Evolutionary conservation across 345 rosid species (phyloP), one percentile per base, ranked within the genome.

Genomic region (Brassica incana): DNA sequence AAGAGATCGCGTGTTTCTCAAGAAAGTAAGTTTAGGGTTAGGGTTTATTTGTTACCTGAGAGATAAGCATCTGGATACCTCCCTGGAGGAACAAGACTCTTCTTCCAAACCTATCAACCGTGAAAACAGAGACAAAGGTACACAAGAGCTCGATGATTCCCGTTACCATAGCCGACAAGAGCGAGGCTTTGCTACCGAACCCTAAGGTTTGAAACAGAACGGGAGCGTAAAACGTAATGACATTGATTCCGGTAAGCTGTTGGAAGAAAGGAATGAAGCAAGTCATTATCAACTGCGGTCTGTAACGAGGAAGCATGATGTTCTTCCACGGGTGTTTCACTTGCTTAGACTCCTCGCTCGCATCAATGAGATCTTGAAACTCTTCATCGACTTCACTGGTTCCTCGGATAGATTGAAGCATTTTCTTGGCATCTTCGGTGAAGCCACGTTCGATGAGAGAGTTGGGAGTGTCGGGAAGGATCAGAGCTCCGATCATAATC

Each of bases 381-480:
- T 92, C 94, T 9, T 84, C 85, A 0, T 90, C 89, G 1, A 89
- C 90, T 7, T 86, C 77, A 9, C 71, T 62, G 0, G 88, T 89
- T 65, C 93, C 92, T 0, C 91, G 89, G 18, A 90, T 82, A 63
- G 85, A 86, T 54, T 72, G 71, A 70, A 92, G 78, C 95, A 90
- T 87, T 27, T 38, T 11, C 67, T 68, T 92, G 0, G 97, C 97
- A 30, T 87, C 77, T 27, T 90, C 97, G 0, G 80, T 30, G 64
- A 73, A 67, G 56, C 93, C 95, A 78, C 95, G 85, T 45, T 90
- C 97, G 3, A 92, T 82, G 71, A 92, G 84, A 6, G 95, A 92
- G 75, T 92, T 90, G 0, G 97, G 95, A 5, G 94, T 92, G 78
- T 92, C 97, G 0, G 97, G 90, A 3, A 92, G 83, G 83, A 86